Conservation (phyloP, 1,284 basidiomycete species). For the Cutaneotrichosporon sp. region DNA sequence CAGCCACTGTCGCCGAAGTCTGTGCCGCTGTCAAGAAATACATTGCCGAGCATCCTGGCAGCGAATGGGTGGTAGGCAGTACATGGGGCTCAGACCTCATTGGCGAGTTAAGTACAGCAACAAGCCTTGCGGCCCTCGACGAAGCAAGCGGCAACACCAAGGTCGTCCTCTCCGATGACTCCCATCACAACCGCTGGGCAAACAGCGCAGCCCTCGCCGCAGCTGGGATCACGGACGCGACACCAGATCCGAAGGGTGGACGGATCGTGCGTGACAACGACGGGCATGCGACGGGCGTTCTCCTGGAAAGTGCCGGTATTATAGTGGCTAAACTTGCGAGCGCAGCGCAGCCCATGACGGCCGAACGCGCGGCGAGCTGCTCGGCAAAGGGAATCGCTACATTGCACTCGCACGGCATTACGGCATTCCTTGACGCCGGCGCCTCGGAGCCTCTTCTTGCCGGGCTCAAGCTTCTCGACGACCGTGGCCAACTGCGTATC, state of each 20-base stretch:
- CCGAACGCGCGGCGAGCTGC: neutral
- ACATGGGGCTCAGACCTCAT: constrained; percentile 1
- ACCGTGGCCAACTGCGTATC: constrained; percentile 1
- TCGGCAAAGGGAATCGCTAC: neutral
- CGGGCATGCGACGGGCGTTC: constrained; percentile 1
- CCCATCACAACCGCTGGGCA: constrained; percentile 2
- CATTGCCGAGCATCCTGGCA: neutral
- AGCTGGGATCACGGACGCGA: neutral
- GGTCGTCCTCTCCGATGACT: constrained; percentile 4
- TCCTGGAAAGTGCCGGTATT: constrained; percentile 1
- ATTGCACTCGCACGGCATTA: constrained; percentile 3
- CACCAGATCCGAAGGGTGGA: neutral
- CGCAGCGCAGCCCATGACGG: neutral
- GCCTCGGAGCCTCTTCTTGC: neutral
- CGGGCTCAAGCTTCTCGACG: constrained; percentile 7
- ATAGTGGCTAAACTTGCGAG: neutral
- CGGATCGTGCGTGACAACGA: constrained; percentile 2
- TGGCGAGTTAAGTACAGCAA: neutral
- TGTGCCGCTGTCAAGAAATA: neutral
- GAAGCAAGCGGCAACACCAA: neutral
- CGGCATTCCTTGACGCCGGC: constrained; percentile 4
- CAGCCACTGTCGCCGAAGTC: constrained; percentile 1
- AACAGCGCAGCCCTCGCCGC: constrained; percentile 2
- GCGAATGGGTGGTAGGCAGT: constrained; percentile 3
- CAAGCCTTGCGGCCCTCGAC: neutral